Base-by-base conservation (phyloP, 2,329 filamentous ascomycete genomes). In the Aspergillus thermomutatus region DNA sequence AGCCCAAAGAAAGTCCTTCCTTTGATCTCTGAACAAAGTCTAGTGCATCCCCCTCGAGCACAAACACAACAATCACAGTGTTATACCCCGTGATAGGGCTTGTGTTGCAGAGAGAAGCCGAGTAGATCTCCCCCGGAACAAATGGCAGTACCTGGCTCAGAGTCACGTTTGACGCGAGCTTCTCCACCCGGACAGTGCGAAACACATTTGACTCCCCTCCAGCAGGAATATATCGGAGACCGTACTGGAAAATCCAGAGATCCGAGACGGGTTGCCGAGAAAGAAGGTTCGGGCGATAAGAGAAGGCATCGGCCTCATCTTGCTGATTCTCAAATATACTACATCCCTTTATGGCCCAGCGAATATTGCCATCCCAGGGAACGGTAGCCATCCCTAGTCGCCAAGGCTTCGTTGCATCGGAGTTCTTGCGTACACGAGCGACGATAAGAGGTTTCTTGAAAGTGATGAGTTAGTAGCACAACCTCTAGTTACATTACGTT, bases 1-100 rank as follows among this genome's bases (percentile, higher is more conserved):
- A 47, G 4, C 67, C 59, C 27, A 70, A 50, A 11, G 31, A 54
- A 4, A 72, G 55, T 7, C 62, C 62, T 3, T 58, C 48, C 9
- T 57, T 60, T 6, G 61, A 61, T 41, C 55, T 53, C 9, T 56
- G 31, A 10, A 64, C 28, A 46, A 72, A 72, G 2, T 54, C 50
- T 11, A 57, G 19, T 2, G 70, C 69, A 34, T 69, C 62, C 2
- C 53, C 41, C 48, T 72, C 62, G 3, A 52, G 55, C 17, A 71
- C 52, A 49, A 73, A 74, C 3, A 66, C 64, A 1, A 73, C 54
- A 31, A 73, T 55, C 5, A 65, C 70, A 3, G 68, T 72, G 48
- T 67, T 67, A 25, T 61, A 67, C 7, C 71, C 69, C 1, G 64
- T 69, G 26, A 69, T 67, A 2, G 60, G 43, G 11, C 43, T 55